These are phyloP conservation scores for Saturnispora diversa DNA, from an alignment of 805 yeast genomes.

Conservation along the genomic window DNA sequence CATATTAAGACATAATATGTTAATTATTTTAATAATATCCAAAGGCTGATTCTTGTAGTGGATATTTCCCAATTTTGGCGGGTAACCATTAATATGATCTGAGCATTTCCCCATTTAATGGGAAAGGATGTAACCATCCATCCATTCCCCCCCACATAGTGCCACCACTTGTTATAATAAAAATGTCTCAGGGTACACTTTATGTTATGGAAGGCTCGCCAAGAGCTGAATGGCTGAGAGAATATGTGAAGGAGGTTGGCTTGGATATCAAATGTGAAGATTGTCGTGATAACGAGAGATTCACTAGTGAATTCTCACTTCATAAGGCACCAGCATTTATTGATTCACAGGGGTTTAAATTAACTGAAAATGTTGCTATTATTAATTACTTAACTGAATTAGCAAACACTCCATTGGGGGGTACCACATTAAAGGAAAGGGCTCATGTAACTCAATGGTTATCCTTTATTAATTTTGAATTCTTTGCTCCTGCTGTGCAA, in stretches of 20 bases:
- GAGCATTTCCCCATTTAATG: too few species aligned
- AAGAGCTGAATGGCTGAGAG: conserved; percentile 34
- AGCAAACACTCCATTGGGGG: conserved; percentile 38
- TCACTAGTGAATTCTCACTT: conserved; percentile 50
- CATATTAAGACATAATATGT: too few species aligned
- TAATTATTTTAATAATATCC: too few species aligned
- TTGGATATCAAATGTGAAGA: conserved; percentile 45
- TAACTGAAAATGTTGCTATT: conserved; percentile 60
- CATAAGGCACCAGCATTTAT: conserved; percentile 54
- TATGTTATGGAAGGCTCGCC: conserved; percentile 20
- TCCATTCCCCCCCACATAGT: not conserved
- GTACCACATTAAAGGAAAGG: conserved; percentile 51
- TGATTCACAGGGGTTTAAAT: conserved; percentile 57
- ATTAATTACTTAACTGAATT: conserved; percentile 35
- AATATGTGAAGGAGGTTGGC: conserved; percentile 44
- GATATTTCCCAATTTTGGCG: too few species aligned
- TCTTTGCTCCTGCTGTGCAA: conserved; percentile 1
- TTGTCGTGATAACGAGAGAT: conserved; percentile 35
- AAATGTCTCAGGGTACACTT: conserved; percentile 17
- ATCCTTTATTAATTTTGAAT: conserved; percentile 63
- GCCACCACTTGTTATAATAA: conserved; percentile 22
- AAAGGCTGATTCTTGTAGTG: too few species aligned
- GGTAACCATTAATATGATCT: too few species aligned
- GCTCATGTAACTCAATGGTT: conserved; percentile 66
- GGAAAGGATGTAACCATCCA: not conserved